Evolutionary conservation across 1,284 basidiomycete genomes (phyloP).

Genomic region (Trametes sp.): DNA sequence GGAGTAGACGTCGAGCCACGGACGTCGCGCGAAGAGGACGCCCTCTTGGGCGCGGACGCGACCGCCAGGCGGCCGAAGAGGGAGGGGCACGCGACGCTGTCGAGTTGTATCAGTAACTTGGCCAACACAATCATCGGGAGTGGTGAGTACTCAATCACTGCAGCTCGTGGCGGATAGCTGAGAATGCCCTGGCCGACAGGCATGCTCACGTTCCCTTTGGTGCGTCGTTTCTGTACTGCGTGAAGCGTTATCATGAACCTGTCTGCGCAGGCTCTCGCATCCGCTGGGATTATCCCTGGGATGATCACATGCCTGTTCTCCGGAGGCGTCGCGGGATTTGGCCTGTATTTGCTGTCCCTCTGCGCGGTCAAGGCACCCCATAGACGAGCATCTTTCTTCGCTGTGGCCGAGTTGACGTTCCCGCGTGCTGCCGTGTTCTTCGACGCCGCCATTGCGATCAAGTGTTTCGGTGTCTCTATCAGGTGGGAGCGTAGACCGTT

Average conservation of each 20-base stretch:
- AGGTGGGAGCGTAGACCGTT: constrained; percentile 55
- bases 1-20: constrained; percentile 26
- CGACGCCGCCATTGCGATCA: constrained; percentile 94
- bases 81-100: constrained; percentile 72
- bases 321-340: constrained; percentile 82
- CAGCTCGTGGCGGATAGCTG: constrained; percentile 1
- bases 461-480: constrained; percentile 97
- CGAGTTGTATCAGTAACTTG: constrained; percentile 78
- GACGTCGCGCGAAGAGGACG: constrained; percentile 48
- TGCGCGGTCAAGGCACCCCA: constrained; percentile 85
- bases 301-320: constrained; percentile 90
- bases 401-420: constrained; percentile 86
- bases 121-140: constrained; percentile 91
- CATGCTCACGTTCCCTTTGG: constrained; percentile 86
- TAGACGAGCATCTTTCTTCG: constrained; percentile 87
- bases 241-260: constrained; percentile 1
- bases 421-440: constrained; percentile 86
- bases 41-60: constrained; percentile 57
- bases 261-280: constrained; percentile 75
- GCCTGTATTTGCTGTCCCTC: constrained; percentile 88
- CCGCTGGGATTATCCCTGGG: constrained; percentile 87
- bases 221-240: constrained; percentile 35
- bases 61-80: constrained; percentile 41
- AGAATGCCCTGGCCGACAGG: constrained; percentile 49
- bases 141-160: constrained; percentile 56